These are phyloP conservation scores for Euphorbia schlechtendalii DNA, from an alignment of 441 rosid genomes.

Conservation along the genomic window DNA sequence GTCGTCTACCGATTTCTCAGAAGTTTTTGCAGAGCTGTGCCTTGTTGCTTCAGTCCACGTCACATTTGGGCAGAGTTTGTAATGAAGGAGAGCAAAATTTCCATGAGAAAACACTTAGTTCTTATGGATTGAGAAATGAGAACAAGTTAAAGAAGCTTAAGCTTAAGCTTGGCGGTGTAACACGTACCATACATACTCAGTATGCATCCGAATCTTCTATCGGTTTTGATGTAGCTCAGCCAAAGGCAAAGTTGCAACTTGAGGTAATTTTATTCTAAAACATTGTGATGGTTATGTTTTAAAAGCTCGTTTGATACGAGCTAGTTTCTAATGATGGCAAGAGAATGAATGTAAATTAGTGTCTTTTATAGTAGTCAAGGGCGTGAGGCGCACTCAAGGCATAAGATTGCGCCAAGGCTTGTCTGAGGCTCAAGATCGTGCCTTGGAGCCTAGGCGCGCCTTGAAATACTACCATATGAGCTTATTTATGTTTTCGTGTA, in stretches of 20 bases:
- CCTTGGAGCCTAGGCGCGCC: too few species aligned
- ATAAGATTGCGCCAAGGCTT: too few species aligned
- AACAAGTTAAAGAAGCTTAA: constrained; percentile 56
- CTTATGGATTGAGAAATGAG: constrained; percentile 35
- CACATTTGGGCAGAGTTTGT: constrained; percentile 21
- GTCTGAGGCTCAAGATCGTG: too few species aligned
- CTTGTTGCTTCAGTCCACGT: constrained; percentile 29
- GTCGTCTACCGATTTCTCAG: constrained; percentile 48
- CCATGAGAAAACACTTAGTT: constrained; percentile 21
- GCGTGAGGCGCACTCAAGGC: too few species aligned
- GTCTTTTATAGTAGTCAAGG: too few species aligned
- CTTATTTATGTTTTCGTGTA: background rate
- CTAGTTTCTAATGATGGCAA: constrained; percentile 1
- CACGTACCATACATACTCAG: constrained; percentile 52
- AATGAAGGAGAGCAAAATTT: constrained; percentile 22
- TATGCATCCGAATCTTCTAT: constrained; percentile 27
- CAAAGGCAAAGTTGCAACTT: constrained; percentile 20
- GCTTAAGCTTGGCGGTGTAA: constrained; percentile 75
- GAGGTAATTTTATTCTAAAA: constrained; percentile 19
- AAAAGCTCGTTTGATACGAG: background rate
- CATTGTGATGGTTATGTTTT: background rate
- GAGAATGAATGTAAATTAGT: constrained; percentile 1
- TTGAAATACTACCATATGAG: too few species aligned
- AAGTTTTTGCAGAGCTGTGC: constrained; percentile 21
- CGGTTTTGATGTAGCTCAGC: constrained; percentile 23